Percentiles rank a stretch among this genome's conserved stretches.
Evolutionary conservation across 2,329 filamentous ascomycete genomes (phyloP).

Genomic region (Aureobasidium pullulans): DNA sequence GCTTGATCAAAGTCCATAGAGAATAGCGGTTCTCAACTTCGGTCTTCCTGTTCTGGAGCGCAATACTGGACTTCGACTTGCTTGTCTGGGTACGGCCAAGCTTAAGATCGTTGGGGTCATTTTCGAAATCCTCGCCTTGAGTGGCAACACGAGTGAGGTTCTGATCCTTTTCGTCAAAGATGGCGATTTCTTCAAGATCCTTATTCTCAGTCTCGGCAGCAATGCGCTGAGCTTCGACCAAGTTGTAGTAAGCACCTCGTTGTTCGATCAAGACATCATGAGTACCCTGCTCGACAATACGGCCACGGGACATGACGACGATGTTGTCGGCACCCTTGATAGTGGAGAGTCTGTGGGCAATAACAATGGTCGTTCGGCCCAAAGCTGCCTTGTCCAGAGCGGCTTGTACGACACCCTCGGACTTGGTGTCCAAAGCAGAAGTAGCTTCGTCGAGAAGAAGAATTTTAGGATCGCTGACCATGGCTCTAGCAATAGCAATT

Average conservation of each 20-base stretch:
- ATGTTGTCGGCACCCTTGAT: conserved; percentile 95
- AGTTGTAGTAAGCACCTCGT: conserved; percentile 68
- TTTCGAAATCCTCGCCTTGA: conserved; percentile 34
- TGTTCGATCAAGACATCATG: conserved; percentile 70
- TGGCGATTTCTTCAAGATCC: conserved; percentile 39
- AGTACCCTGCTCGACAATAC: conserved; percentile 87
- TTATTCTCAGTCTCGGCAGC: conserved; percentile 52
- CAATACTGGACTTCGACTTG: conserved; percentile 59
- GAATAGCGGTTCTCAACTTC: conserved; percentile 50
- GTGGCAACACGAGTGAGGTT: conserved; percentile 20
- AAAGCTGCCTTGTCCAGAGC: conserved; percentile 79
- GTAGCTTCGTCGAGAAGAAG: conserved; percentile 93
- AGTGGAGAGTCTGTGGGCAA: conserved; percentile 87
- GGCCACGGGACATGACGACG: conserved; percentile 78
- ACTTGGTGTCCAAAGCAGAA: conserved; percentile 86
- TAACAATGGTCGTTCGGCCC: conserved; percentile 89
- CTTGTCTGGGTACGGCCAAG: conserved; percentile 47
- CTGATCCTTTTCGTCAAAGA: conserved; percentile 24
- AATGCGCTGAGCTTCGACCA: conserved; percentile 85
- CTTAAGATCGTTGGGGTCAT: conserved; percentile 50
- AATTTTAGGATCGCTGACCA: conserved; percentile 87
- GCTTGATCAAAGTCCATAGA: conserved; percentile 67
- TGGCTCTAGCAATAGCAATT: conserved; percentile 84
- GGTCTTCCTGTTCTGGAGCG: conserved; percentile 50
- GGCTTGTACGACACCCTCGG: conserved; percentile 88